phyloP scores from a whole-genome alignment of 1,284 basidiomycete genomes.

The Cryptococcus floricola region DNA sequence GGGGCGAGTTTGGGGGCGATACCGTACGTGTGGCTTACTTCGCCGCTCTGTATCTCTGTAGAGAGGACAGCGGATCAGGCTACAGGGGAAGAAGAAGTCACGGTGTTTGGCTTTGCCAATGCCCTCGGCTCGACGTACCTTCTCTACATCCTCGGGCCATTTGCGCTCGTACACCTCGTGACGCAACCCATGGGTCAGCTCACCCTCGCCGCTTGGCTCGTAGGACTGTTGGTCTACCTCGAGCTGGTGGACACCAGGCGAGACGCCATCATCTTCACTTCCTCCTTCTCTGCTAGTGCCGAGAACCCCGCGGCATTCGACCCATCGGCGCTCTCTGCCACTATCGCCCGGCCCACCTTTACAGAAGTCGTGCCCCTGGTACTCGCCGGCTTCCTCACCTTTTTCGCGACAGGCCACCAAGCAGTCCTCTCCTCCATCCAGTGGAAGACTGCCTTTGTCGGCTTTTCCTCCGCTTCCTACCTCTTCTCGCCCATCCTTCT shows the following conservation, averaged over 20 bases:
- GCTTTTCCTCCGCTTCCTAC: slow-evolving; percentile 64
- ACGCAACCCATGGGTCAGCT: slow-evolving; percentile 80
- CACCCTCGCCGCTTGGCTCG: slow-evolving; percentile 59
- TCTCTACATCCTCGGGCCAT: slow-evolving; percentile 67
- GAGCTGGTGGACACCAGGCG: slow-evolving; percentile 75
- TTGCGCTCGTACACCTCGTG: slow-evolving; percentile 62
- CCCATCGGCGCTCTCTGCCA: slow-evolving; percentile 42
- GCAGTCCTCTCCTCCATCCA: slow-evolving; percentile 84
- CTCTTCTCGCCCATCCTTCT: slow-evolving; percentile 76
- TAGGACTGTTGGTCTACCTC: slow-evolving; percentile 67
- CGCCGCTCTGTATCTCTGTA: slow-evolving; percentile 70
- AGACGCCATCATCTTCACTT: slow-evolving; percentile 59
- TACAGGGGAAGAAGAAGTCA: slow-evolving; percentile 54
- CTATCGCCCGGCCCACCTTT: slow-evolving; percentile 55
- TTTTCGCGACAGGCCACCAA: slow-evolving; percentile 90
- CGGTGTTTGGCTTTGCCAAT: slow-evolving; percentile 83
- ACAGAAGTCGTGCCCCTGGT: slow-evolving; percentile 67
- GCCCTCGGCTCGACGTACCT: slow-evolving; percentile 82
- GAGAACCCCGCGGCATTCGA: slow-evolving; percentile 43
- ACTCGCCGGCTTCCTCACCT: slow-evolving; percentile 69
- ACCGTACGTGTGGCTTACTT: slow-evolving; percentile 62
- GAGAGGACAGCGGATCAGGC: slow-evolving; percentile 44
- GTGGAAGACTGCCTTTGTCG: slow-evolving; percentile 90
- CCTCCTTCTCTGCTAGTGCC: slow-evolving; percentile 30
- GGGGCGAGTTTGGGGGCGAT: slow-evolving; percentile 57